Conservation (phyloP, 2,329 filamentous ascomycete genomes). For the Penicillium sp. region DNA sequence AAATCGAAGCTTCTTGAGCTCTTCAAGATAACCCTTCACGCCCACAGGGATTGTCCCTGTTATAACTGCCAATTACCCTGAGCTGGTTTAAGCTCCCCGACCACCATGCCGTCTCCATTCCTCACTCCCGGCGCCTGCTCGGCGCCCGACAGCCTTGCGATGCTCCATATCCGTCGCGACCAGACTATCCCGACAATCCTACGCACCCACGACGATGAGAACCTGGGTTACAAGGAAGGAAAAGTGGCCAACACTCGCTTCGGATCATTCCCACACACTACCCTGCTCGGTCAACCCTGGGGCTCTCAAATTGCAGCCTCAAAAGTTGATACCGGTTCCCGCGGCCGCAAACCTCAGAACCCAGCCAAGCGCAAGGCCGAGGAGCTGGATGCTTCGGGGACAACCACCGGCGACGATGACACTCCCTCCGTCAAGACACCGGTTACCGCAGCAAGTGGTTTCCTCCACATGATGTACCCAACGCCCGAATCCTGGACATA, state of each 20-base stretch:
- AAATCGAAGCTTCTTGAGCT: slow-evolving; percentile 1
- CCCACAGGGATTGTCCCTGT: neutral
- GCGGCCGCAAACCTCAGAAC: slow-evolving; percentile 62
- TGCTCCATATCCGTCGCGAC: slow-evolving; percentile 87
- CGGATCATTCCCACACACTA: slow-evolving; percentile 83
- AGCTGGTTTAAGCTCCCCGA: neutral
- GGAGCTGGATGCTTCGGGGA: slow-evolving; percentile 38
- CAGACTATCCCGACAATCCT: slow-evolving; percentile 76
- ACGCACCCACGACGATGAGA: slow-evolving; percentile 59
- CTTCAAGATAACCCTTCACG: neutral
- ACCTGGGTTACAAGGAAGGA: slow-evolving; percentile 73
- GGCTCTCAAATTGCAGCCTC: slow-evolving; percentile 90
- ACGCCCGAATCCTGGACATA: slow-evolving; percentile 54
- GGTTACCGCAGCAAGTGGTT: slow-evolving; percentile 47
- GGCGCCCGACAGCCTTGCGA: slow-evolving; percentile 67
- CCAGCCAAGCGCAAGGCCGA: slow-evolving; percentile 48
- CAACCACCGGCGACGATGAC: slow-evolving; percentile 23
- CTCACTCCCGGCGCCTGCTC: slow-evolving; percentile 68
- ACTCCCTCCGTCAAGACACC: slow-evolving; percentile 31
- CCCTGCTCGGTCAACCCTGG: slow-evolving; percentile 77
- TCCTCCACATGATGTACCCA: slow-evolving; percentile 50
- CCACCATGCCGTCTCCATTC: slow-evolving; percentile 67
- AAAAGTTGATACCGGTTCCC: slow-evolving; percentile 85
- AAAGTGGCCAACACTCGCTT: slow-evolving; percentile 89
- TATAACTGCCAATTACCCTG: neutral